Percentiles rank a stretch among this genome's conserved stretches.
These are phyloP conservation scores for Trichoderma cornu-damae DNA, from an alignment of 2,329 filamentous ascomycete species.

Conservation along the genomic window DNA sequence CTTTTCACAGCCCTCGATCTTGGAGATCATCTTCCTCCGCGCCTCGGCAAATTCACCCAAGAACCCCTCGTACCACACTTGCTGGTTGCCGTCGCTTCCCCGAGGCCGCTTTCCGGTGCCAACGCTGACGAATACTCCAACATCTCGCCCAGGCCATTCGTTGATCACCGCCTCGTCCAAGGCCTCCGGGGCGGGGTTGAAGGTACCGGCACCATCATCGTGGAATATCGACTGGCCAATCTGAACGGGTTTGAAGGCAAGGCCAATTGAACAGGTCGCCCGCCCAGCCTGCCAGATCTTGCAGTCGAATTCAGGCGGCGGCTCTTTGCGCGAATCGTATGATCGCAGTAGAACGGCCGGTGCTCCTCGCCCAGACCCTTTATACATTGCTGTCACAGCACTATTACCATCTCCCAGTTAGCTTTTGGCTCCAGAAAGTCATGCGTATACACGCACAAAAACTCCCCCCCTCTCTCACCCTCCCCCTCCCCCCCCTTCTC, in stretches of 20 bases:
- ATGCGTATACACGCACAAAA: too few species aligned
- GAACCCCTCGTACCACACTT: conserved; percentile 92
- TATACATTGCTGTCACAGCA: conserved; percentile 85
- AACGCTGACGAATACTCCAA: conserved; percentile 87
- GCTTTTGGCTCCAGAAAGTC: not conserved
- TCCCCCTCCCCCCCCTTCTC: too few species aligned
- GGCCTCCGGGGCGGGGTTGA: conserved; percentile 80
- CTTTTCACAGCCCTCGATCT: conserved; percentile 92
- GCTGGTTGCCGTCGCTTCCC: conserved; percentile 60
- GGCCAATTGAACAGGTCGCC: conserved; percentile 83
- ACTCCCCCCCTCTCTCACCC: too few species aligned
- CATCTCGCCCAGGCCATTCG: conserved; percentile 90
- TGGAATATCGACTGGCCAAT: conserved; percentile 92
- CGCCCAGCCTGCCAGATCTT: conserved; percentile 96
- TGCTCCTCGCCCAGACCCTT: conserved; percentile 66
- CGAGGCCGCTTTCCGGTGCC: conserved; percentile 82
- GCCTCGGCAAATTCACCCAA: conserved; percentile 91
- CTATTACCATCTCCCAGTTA: conserved; percentile 42
- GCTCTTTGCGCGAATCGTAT: conserved; percentile 91
- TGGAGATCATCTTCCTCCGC: conserved; percentile 72
- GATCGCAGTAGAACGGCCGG: conserved; percentile 75
- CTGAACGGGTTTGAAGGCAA: conserved; percentile 93
- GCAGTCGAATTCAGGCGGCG: conserved; percentile 84
- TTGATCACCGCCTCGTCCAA: conserved; percentile 88
- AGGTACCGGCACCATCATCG: conserved; percentile 85